phyloP scores from a whole-genome alignment of 192 early-diverging fungal species.

The Haplosporangium gracile region DNA sequence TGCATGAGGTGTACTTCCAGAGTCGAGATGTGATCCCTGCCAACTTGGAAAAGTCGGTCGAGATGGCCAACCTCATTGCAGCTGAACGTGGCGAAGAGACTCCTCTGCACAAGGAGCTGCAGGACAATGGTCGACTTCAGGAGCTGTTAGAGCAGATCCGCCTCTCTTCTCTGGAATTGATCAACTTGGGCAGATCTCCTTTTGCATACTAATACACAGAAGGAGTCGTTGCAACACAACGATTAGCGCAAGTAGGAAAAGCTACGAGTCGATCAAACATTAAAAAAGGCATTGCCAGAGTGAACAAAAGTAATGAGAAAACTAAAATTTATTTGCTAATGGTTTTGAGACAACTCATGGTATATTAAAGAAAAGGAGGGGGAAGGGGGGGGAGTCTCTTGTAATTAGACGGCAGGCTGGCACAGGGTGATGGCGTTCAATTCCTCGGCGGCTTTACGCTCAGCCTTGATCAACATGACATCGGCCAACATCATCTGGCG shows the following conservation, averaged over 20 bases:
- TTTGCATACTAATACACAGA: slow-evolving; percentile 24
- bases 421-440: slow-evolving; percentile 19
- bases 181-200: slow-evolving; percentile 25
- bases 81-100: slow-evolving; percentile 56
- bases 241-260: too few species aligned
- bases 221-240: too few species aligned
- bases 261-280: too few species aligned
- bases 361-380: background rate
- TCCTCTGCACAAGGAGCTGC: slow-evolving; percentile 61
- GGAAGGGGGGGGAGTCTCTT: too few species aligned
- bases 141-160: slow-evolving; percentile 66
- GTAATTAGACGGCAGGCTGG: background rate
- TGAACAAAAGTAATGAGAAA: too few species aligned
- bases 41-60: slow-evolving; percentile 55
- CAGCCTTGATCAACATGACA: slow-evolving; percentile 43
- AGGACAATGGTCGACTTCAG: slow-evolving; percentile 59
- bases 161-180: slow-evolving; percentile 53
- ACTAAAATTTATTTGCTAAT: background rate
- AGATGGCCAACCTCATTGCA: slow-evolving; percentile 69
- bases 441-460: slow-evolving; percentile 32
- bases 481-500: slow-evolving; percentile 33
- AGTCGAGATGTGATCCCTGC: slow-evolving; percentile 67
- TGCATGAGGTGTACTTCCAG: slow-evolving; percentile 78
- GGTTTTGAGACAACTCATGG: background rate
- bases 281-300: too few species aligned